Conservation (phyloP, 768 basidiomycete species). For the Amanita pallidorosea region DNA sequence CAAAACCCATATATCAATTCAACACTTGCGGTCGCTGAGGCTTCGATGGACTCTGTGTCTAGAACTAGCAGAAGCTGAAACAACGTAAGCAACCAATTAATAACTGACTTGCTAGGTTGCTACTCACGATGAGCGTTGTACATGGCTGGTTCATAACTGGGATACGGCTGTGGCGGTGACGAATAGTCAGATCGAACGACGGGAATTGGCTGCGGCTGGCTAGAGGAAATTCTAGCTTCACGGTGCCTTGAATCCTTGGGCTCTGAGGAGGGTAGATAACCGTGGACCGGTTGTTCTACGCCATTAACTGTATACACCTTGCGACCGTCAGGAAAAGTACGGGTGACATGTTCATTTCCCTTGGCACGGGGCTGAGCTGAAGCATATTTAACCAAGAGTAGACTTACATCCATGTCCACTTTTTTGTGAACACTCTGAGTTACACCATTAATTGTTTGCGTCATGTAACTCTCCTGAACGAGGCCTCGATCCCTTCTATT, state of each 20-base stretch:
- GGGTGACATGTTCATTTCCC: conserved; percentile 70
- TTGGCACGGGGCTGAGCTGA: conserved; percentile 14
- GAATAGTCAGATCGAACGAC: conserved; percentile 13
- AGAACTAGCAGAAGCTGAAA: conserved; percentile 8
- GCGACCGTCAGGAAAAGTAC: conserved; percentile 56
- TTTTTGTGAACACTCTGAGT: conserved; percentile 48
- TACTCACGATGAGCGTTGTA: conserved; percentile 14
- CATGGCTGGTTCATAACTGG: conserved; percentile 9
- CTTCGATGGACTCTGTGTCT: conserved; percentile 11
- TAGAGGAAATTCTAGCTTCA: conserved; percentile 10
- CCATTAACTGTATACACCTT: conserved; percentile 63
- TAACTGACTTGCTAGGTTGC: not conserved
- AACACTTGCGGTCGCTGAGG: conserved; percentile 9
- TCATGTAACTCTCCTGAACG: conserved; percentile 46
- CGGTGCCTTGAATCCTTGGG: conserved; percentile 7
- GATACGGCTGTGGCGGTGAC: conserved; percentile 15
- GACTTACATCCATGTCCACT: conserved; percentile 47
- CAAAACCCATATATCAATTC: not conserved
- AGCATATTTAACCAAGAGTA: not conserved
- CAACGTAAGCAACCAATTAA: not conserved
- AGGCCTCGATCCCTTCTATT: conserved; percentile 14
- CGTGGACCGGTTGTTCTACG: conserved; percentile 31
- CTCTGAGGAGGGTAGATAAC: conserved; percentile 15
- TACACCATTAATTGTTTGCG: conserved; percentile 54
- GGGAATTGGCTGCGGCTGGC: conserved; percentile 8